A percentile compares a stretch with the other conserved stretches of the same genome.
phyloP scores from a whole-genome alignment of 2,329 filamentous ascomycete species.

The Aspergillus ibericus region DNA sequence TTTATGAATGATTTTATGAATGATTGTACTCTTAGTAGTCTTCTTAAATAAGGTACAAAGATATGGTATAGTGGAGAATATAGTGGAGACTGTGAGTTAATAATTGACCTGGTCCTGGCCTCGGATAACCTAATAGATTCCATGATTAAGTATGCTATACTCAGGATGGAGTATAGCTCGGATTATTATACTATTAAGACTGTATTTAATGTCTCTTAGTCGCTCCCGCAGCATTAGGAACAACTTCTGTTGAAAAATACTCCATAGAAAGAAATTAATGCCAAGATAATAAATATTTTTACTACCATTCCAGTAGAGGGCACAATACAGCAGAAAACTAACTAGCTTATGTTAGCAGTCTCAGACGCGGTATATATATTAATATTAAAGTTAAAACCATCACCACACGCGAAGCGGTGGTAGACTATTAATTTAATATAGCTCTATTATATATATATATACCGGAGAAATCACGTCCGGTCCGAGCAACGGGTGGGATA shows the following conservation, averaged over 20 bases:
- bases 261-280: slow-evolving; percentile 24
- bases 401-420: not conserved
- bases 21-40: slow-evolving; percentile 32
- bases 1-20: slow-evolving; percentile 40
- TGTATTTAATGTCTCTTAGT: slow-evolving; percentile 25
- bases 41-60: slow-evolving; percentile 38
- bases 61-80: slow-evolving; percentile 31
- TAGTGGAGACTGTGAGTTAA: slow-evolving; percentile 20
- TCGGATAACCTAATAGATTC: slow-evolving; percentile 18
- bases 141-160: slow-evolving; percentile 15
- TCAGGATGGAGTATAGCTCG: slow-evolving; percentile 24
- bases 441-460: not conserved
- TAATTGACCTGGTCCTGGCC: slow-evolving; percentile 20
- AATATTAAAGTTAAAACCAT: not conserved
- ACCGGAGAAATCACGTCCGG: not conserved
- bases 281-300: slow-evolving; percentile 14
- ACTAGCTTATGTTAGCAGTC: not conserved
- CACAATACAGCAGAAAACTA: slow-evolving; percentile 5
- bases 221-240: slow-evolving; percentile 12
- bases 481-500: not conserved
- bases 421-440: not conserved
- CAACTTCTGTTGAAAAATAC: slow-evolving; percentile 23
- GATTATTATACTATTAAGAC: slow-evolving; percentile 33
- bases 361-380: not conserved
- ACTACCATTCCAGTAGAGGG: slow-evolving; percentile 11